A percentile compares a stretch with the other conserved stretches of the same genome.
These are phyloP conservation scores for Chalciporus chontae DNA, from an alignment of 768 basidiomycete species.

Conservation along the genomic window DNA sequence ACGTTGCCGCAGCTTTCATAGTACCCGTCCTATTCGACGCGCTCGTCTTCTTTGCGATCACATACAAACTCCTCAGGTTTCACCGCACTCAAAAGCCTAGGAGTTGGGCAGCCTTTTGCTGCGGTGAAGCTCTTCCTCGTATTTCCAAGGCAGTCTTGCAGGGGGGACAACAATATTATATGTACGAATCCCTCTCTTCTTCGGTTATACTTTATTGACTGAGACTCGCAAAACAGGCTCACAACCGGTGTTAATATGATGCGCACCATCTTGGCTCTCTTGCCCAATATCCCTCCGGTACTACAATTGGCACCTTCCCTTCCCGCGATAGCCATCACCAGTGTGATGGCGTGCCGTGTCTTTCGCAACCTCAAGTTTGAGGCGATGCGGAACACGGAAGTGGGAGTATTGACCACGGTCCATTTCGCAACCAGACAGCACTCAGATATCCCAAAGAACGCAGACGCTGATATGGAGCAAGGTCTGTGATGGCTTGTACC, in stretches of 20 bases:
- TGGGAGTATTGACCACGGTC: conserved; percentile 13
- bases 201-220: background rate
- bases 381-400: conserved; percentile 5
- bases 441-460: conserved; percentile 1
- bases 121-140: conserved; percentile 26
- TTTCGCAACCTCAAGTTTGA: conserved; percentile 33
- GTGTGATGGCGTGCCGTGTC: conserved; percentile 33
- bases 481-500: background rate
- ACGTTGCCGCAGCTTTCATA: conserved; percentile 26
- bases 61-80: conserved; percentile 25
- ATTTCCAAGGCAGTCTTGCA: conserved; percentile 33
- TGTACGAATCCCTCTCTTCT: conserved; percentile 21
- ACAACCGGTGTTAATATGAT: conserved; percentile 32
- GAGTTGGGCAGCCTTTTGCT: conserved; percentile 19
- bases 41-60: conserved; percentile 33
- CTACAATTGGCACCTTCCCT: conserved; percentile 23
- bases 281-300: conserved; percentile 17
- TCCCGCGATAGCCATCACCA: conserved; percentile 30
- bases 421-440: conserved; percentile 11
- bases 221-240: conserved; percentile 22
- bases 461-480: background rate
- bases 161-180: conserved; percentile 39
- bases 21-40: conserved; percentile 31
- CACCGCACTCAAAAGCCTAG: conserved; percentile 10
- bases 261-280: conserved; percentile 19